Conservation (phyloP, 208 protist genomes). For the Trypanosoma cruzi region DNA sequence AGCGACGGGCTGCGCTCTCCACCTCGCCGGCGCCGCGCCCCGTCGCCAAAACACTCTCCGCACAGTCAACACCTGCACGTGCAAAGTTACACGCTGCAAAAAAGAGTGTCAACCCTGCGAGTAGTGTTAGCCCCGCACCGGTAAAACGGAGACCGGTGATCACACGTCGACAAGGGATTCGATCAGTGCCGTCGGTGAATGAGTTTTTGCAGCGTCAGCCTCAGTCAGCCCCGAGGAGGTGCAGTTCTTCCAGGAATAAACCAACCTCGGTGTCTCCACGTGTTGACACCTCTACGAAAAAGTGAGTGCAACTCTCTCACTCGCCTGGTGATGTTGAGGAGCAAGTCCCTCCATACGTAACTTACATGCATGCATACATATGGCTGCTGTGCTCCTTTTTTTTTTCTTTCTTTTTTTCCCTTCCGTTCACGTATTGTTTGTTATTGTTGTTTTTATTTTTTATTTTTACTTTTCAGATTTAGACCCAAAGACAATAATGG, state of each 20-base stretch:
- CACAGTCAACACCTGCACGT: not conserved
- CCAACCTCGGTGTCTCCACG: not conserved
- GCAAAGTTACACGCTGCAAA: not conserved
- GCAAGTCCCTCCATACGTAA: too few relatives aligned
- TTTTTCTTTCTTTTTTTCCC: too few relatives aligned
- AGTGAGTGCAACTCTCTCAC: not conserved
- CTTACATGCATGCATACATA: too few relatives aligned
- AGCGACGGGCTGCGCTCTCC: not conserved
- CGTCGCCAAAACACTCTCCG: not conserved
- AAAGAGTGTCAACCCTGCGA: not conserved
- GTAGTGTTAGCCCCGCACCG: conserved; percentile 13
- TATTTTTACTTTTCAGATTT: conserved; percentile 5
- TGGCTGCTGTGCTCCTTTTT: too few relatives aligned
- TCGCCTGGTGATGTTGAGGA: not conserved
- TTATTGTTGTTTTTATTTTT: not conserved
- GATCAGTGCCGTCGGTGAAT: not conserved
- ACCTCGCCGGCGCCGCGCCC: not conserved
- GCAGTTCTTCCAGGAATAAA: not conserved
- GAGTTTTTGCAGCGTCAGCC: not conserved
- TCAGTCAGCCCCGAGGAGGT: not conserved
- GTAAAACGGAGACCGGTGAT: conserved; percentile 10
- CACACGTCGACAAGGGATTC: not conserved
- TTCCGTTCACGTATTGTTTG: too few relatives aligned
- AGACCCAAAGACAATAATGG: not conserved
- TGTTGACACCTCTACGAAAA: not conserved